Evolutionary conservation across 2,329 filamentous ascomycete genomes (phyloP).

Genomic region (Ophiosphaerella korrae): DNA sequence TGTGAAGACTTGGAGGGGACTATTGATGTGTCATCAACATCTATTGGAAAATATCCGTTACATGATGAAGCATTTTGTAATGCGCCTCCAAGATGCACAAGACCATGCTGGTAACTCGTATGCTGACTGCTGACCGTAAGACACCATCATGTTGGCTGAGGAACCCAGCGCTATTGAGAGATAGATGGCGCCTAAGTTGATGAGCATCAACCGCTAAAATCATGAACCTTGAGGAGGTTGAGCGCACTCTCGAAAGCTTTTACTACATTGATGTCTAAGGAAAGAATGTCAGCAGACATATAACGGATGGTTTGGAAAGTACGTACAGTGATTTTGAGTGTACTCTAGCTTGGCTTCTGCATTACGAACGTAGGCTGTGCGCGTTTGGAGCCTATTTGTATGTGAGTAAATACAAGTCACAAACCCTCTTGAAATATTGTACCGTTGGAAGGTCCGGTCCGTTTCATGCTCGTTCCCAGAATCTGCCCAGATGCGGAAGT

Average conservation of each 20-base stretch:
- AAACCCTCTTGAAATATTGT: conserved; percentile 5
- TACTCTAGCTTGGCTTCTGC: conserved; percentile 73
- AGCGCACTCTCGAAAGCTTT: conserved; percentile 57
- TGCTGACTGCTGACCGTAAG: too few relatives aligned
- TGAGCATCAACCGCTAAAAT: conserved; percentile 33
- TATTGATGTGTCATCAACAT: too few relatives aligned
- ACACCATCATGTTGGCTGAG: too few relatives aligned
- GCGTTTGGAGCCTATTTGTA: conserved; percentile 71
- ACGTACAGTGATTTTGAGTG: conserved; percentile 81
- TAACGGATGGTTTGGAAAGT: neutral
- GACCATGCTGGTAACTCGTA: too few relatives aligned
- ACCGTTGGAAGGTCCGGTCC: conserved; percentile 78
- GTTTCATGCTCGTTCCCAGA: conserved; percentile 75
- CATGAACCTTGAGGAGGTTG: conserved; percentile 44
- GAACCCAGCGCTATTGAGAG: conserved; percentile 7
- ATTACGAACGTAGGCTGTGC: conserved; percentile 74
- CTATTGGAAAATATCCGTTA: too few relatives aligned
- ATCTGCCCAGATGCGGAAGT: conserved; percentile 79
- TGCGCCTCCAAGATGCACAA: too few relatives aligned
- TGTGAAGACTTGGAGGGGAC: too few relatives aligned
- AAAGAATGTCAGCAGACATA: neutral
- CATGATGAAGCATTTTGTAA: too few relatives aligned
- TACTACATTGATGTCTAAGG: conserved; percentile 52
- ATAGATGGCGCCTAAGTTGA: conserved; percentile 29
- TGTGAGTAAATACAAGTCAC: neutral